Conservation (phyloP, 495 filamentous ascomycete species). For the Aspergillus asperescens region DNA sequence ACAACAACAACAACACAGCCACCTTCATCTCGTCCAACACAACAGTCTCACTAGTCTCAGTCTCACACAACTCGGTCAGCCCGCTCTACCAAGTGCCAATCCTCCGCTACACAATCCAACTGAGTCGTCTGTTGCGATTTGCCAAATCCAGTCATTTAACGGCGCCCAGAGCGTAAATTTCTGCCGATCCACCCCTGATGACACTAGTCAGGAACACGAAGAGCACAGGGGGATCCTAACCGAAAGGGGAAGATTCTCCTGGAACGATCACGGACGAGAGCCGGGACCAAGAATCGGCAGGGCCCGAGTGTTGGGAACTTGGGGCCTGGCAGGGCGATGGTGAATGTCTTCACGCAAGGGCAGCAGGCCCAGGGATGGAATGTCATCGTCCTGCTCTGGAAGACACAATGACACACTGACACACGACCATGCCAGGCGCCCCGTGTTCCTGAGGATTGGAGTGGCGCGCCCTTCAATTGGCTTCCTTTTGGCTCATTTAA, state of each 20-base stretch:
- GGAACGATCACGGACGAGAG: too few relatives aligned
- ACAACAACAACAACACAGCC: too few relatives aligned
- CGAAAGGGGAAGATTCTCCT: neutral
- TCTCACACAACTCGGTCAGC: neutral
- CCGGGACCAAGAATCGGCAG: too few relatives aligned
- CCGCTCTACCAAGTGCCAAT: neutral
- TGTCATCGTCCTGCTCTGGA: too few relatives aligned
- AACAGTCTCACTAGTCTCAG: neutral
- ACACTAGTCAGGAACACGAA: constrained; percentile 8
- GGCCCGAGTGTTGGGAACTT: too few relatives aligned
- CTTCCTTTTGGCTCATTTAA: neutral
- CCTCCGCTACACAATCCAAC: neutral
- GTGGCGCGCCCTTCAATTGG: constrained; percentile 2
- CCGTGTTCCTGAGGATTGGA: too few relatives aligned
- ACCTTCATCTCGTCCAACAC: neutral
- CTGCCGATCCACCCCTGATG: constrained; percentile 6
- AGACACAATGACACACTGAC: neutral
- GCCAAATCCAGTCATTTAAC: too few relatives aligned
- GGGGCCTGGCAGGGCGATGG: neutral
- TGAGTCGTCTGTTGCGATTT: too few relatives aligned
- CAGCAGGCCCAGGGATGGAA: neutral
- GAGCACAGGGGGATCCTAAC: constrained; percentile 1
- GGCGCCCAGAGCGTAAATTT: constrained; percentile 1
- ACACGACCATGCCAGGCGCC: neutral
- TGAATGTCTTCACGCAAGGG: neutral